These are phyloP conservation scores for Hibiscus trionum DNA, from an alignment of 345 rosid genomes.

Conservation along the genomic window DNA sequence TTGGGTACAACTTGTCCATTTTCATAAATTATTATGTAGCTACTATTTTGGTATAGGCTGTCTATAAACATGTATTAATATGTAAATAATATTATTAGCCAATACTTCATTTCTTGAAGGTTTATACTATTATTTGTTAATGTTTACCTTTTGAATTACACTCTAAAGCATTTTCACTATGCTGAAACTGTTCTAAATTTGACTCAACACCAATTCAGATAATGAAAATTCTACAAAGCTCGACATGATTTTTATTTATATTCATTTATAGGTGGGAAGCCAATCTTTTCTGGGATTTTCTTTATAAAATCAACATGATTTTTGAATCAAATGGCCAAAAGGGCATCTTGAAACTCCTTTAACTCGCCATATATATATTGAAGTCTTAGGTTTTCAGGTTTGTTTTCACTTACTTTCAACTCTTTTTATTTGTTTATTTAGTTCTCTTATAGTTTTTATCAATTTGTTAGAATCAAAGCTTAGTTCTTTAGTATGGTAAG, in stretches of 20 bases:
- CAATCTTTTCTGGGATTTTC: too few relatives aligned
- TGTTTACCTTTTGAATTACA: neutral
- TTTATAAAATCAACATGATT: neutral
- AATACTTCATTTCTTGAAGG: neutral
- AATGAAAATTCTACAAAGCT: too few relatives aligned
- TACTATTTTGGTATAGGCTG: neutral
- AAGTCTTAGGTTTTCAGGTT: neutral
- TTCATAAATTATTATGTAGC: neutral
- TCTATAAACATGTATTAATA: neutral
- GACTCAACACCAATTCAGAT: neutral
- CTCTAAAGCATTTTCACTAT: neutral
- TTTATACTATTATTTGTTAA: neutral
- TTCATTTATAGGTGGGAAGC: too few relatives aligned
- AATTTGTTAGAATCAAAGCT: neutral
- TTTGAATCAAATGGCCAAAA: constrained; percentile 3
- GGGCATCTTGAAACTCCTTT: neutral
- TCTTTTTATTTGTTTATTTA: neutral
- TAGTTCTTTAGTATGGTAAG: too few relatives aligned
- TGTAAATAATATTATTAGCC: neutral
- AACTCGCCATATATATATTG: too few relatives aligned
- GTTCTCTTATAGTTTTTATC: neutral
- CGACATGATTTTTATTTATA: too few relatives aligned
- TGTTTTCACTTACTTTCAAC: neutral
- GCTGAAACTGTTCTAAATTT: neutral
- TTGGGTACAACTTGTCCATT: neutral